Evolutionary conservation across 352 stramenopile genomes (phyloP), one percentile per base, ranked within the genome.

Genomic region (Globisporangium iwayamae): DNA sequence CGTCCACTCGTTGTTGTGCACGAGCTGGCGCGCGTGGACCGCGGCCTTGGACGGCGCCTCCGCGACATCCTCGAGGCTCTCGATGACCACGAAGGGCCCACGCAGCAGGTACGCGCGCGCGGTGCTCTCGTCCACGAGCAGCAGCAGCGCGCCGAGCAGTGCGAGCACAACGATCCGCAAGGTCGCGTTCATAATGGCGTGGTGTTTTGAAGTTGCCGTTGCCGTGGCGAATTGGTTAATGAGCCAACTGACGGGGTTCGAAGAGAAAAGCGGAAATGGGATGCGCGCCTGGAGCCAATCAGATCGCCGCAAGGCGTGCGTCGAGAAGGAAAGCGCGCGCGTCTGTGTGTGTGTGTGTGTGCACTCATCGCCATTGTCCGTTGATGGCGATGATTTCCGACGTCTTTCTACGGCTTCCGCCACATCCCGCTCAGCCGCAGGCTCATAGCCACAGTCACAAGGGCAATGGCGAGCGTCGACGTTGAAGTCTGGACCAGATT

Each of bases 1-100:
- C 38, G 70, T 76, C 83, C 83, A 92, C 38, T 73, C 63, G 63
- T 90, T 90, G 28, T 74, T 61, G 38, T 88, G 78, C 62, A 92
- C 83, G 52, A 92, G 70, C 53, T 83, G 70, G 13, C 83, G 78
- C 28, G 83, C 79, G 55, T 89, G 76, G 18, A 75, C 63, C 20
- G 74, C 80, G n/a, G 56, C 56, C 30, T 62, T 63, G 34, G 36
- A 66, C 30, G 43, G 34, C 48, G n/a, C 56, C 36, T 11, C 18
- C 48, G 46, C 41, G 11, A 6, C 56, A 13, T 52, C 38, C n/a
- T 52, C 56, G n/a, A 34, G 20, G 50, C 50, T 51, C 30, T 55
- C 36, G 46, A 64, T 48, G 32, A 68, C 30, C 25, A 50, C 62
- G 43, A 59, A 18, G 3, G 38, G 57, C 2, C 46, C 41, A 36